A percentile compares a stretch with the other conserved stretches of the same genome.
These are phyloP conservation scores for Ophiostoma sp. DNA, from an alignment of 2,329 filamentous ascomycete genomes.

Conservation along the genomic window DNA sequence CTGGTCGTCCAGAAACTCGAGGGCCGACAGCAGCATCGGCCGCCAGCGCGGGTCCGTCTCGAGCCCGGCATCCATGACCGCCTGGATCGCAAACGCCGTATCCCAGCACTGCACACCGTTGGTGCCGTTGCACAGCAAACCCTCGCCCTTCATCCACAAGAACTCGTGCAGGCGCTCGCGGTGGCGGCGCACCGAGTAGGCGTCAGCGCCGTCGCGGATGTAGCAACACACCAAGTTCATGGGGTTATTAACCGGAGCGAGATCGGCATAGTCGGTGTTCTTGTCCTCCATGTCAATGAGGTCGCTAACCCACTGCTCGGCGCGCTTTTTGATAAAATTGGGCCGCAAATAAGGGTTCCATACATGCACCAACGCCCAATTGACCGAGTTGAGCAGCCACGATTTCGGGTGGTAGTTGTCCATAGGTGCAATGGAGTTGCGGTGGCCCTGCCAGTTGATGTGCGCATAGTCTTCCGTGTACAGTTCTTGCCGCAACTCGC, in stretches of 20 bases:
- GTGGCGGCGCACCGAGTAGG: slow-evolving; percentile 71
- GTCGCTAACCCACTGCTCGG: slow-evolving; percentile 79
- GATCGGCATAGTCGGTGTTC: slow-evolving; percentile 82
- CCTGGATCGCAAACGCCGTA: slow-evolving; percentile 85
- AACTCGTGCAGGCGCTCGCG: slow-evolving; percentile 81
- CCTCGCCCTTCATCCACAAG: slow-evolving; percentile 87
- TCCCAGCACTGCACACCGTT: slow-evolving; percentile 99
- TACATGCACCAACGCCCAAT: slow-evolving; percentile 75
- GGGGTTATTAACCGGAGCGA: slow-evolving; percentile 85
- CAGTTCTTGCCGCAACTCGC: slow-evolving; percentile 74
- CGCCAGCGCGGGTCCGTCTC: slow-evolving; percentile 75
- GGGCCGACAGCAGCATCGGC: slow-evolving; percentile 78
- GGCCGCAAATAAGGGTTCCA: slow-evolving; percentile 78
- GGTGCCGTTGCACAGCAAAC: slow-evolving; percentile 92
- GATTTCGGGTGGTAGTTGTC: slow-evolving; percentile 96
- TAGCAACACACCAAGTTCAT: slow-evolving; percentile 91
- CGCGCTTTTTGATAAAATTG: slow-evolving; percentile 63
- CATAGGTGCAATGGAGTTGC: slow-evolving; percentile 74
- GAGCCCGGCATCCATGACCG: slow-evolving; percentile 75
- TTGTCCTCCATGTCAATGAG: slow-evolving; percentile 88
- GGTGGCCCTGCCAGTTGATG: slow-evolving; percentile 74
- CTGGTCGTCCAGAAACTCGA: slow-evolving; percentile 84
- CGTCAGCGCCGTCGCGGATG: slow-evolving; percentile 76
- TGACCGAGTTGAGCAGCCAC: slow-evolving; percentile 74
- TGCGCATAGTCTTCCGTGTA: slow-evolving; percentile 75